A percentile compares a stretch with the other conserved stretches of the same genome.
Evolutionary conservation across 2,329 filamentous ascomycete species (phyloP).

Genomic region (Bipolaris cookei): DNA sequence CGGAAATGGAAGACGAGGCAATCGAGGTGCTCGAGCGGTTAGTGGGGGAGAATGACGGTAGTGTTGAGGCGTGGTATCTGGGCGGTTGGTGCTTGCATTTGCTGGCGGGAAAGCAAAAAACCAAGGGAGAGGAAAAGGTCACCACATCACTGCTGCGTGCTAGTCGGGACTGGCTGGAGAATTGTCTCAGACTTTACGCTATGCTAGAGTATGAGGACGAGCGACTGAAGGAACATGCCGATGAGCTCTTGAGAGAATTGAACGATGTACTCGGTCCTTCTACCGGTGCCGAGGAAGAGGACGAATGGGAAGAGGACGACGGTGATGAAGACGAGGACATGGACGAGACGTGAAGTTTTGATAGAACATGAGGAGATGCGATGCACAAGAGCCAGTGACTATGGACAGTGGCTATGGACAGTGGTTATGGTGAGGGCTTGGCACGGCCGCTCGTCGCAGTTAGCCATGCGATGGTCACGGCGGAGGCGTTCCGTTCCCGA

Average conservation of each 20-base stretch:
- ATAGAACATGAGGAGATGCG: constrained; percentile 12
- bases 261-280: constrained; percentile 54
- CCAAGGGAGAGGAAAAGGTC: constrained; percentile 59
- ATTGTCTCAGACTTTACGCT: constrained; percentile 79
- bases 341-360: constrained; percentile 42
- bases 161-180: constrained; percentile 81
- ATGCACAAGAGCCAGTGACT: neutral
- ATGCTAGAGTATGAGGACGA: constrained; percentile 85
- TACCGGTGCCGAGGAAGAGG: constrained; percentile 52
- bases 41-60: constrained; percentile 86
- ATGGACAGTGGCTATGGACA: neutral
- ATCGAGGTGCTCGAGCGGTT: constrained; percentile 84
- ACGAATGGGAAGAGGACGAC: constrained; percentile 51
- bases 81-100: constrained; percentile 93
- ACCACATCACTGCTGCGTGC: constrained; percentile 69
- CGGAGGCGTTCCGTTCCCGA: neutral
- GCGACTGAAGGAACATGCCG: constrained; percentile 74
- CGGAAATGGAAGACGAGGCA: constrained; percentile 82
- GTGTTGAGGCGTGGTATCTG: constrained; percentile 95
- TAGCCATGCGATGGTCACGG: neutral
- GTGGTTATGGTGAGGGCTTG: neutral
- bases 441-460: neutral
- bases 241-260: constrained; percentile 67
- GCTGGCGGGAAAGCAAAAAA: constrained; percentile 71
- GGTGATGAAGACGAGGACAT: constrained; percentile 40